A percentile compares a stretch with the other conserved stretches of the same genome.
Evolutionary conservation across 148 eudicot species (phyloP).

Genomic region (Rhododendron molle): DNA sequence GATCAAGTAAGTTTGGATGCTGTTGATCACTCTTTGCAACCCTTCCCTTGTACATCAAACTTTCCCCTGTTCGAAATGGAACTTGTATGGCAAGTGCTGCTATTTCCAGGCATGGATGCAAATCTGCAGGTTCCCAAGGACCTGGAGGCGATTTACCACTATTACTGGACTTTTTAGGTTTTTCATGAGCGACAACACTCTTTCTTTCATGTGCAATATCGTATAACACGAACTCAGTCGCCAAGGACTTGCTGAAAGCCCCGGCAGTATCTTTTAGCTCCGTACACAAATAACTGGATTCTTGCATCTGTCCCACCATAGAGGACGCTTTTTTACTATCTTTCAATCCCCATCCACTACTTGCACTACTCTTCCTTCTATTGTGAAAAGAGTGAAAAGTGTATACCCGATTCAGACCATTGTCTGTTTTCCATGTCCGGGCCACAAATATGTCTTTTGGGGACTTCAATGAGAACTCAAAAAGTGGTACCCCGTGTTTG

Average conservation of each 20-base stretch:
- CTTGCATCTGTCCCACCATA: constrained; percentile 84
- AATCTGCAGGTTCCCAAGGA: constrained; percentile 44
- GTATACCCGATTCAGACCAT: constrained; percentile 60
- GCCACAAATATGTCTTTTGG: constrained; percentile 67
- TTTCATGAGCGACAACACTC: constrained; percentile 35
- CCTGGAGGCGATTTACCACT: constrained; percentile 30
- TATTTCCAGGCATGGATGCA: constrained; percentile 63
- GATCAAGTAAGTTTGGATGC: constrained; percentile 32
- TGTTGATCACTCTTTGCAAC: constrained; percentile 38
- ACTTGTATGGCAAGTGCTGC: constrained; percentile 64
- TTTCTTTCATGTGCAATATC: constrained; percentile 60
- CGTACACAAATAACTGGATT: constrained; percentile 57
- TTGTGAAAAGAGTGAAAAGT: constrained; percentile 79
- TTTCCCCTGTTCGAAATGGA: constrained; percentile 69
- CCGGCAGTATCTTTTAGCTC: constrained; percentile 35
- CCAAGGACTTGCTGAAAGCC: constrained; percentile 47
- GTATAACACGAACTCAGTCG: constrained; percentile 75
- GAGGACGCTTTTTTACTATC: constrained; percentile 52
- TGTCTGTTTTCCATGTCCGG: constrained; percentile 65
- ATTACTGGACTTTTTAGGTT: constrained; percentile 21
- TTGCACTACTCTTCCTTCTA: constrained; percentile 58
- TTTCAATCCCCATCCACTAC: constrained; percentile 38
- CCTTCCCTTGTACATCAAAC: constrained; percentile 57
- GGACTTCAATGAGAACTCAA: constrained; percentile 54
- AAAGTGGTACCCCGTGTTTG: constrained; percentile 62